phyloP scores from a whole-genome alignment of 2,329 filamentous ascomycete species.

The Neonectria punicea region DNA sequence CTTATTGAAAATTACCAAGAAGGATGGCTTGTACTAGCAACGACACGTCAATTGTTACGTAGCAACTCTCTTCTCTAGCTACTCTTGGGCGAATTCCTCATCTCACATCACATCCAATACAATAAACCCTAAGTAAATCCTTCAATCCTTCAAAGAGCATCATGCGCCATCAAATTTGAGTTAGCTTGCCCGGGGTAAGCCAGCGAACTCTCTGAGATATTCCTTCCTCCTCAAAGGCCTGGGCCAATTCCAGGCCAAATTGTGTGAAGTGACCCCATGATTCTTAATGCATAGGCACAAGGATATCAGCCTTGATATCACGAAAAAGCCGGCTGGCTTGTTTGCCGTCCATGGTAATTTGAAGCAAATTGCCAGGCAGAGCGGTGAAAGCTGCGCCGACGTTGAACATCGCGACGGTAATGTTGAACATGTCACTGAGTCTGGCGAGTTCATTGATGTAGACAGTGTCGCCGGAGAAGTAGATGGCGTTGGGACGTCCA shows the following conservation, averaged over 20 bases:
- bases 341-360: slow-evolving; percentile 21
- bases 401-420: slow-evolving; percentile 9
- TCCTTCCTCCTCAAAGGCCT: not conserved
- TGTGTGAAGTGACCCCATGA: slow-evolving; percentile 15
- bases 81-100: too few species aligned
- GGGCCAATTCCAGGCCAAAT: not conserved
- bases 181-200: too few species aligned
- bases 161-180: too few species aligned
- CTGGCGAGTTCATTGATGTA: slow-evolving; percentile 6
- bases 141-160: too few species aligned
- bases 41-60: too few species aligned
- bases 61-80: too few species aligned
- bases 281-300: slow-evolving; percentile 24
- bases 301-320: slow-evolving; percentile 5
- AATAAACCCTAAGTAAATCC: too few species aligned
- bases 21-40: too few species aligned
- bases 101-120: too few species aligned
- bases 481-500: slow-evolving; percentile 7
- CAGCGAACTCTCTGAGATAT: not conserved
- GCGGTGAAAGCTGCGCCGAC: not conserved
- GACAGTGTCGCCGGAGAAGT: slow-evolving; percentile 22
- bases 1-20: too few species aligned
- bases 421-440: slow-evolving; percentile 4
- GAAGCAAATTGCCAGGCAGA: not conserved
- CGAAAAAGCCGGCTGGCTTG: slow-evolving; percentile 13